Conservation (phyloP, 1,284 basidiomycete genomes). For the Ceratobasidium sp. region DNA sequence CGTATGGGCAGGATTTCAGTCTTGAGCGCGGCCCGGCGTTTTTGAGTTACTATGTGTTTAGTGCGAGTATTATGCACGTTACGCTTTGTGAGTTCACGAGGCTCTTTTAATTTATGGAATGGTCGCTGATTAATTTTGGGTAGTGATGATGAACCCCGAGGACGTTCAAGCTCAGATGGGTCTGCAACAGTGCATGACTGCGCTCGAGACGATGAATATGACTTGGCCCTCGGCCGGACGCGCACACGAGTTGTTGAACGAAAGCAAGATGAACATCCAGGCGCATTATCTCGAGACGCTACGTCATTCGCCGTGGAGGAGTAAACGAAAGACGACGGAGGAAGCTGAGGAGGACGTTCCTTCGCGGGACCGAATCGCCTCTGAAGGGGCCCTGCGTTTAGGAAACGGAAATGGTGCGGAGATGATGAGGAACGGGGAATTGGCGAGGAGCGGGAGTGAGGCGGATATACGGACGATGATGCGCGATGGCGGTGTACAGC, state of each 20-base stretch:
- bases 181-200: slow-evolving; percentile 54
- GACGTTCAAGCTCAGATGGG: slow-evolving; percentile 49
- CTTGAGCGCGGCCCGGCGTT: slow-evolving; percentile 78
- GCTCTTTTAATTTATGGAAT: too few relatives aligned
- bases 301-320: slow-evolving; percentile 18
- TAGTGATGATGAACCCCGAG: slow-evolving; percentile 43
- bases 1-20: slow-evolving; percentile 74
- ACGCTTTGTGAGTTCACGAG: slow-evolving; percentile 67
- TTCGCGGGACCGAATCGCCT: background rate
- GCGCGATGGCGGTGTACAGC: slow-evolving; percentile 11
- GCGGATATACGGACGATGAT: background rate
- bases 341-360: slow-evolving; percentile 20
- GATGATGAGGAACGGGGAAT: too few relatives aligned
- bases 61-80: slow-evolving; percentile 85
- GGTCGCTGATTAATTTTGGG: background rate
- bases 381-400: background rate
- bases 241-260: slow-evolving; percentile 52
- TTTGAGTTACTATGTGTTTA: slow-evolving; percentile 85
- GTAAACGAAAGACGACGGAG: slow-evolving; percentile 38
- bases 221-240: slow-evolving; percentile 54
- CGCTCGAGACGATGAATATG: slow-evolving; percentile 56
- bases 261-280: slow-evolving; percentile 44
- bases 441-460: too few relatives aligned
- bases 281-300: slow-evolving; percentile 35
- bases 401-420: background rate